A percentile compares a stretch with the other conserved stretches of the same genome.
phyloP scores from a whole-genome alignment of 345 rosid species.

The Zanthoxylum bungeanum region DNA sequence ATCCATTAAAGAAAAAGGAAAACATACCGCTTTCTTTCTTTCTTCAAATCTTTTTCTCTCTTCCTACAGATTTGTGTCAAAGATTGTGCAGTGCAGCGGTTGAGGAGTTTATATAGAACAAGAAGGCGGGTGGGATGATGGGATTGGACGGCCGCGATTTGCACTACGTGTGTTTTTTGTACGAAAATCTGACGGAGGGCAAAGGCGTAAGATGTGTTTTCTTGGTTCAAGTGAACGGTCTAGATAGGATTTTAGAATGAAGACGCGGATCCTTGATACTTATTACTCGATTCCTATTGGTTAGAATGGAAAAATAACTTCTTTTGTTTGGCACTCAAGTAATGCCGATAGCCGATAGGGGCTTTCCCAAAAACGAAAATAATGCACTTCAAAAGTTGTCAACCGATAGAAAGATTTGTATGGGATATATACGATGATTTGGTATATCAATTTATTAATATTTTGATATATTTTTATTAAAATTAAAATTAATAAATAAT shows the following conservation, averaged over 20 bases:
- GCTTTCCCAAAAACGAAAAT: too few species aligned
- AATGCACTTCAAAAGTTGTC: too few species aligned
- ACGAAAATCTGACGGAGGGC: slow-evolving; percentile 39
- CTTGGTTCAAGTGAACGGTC: slow-evolving; percentile 30
- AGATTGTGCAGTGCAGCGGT: fast-evolving
- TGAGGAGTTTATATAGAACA: slow-evolving; percentile 13
- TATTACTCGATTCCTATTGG: slow-evolving; percentile 26
- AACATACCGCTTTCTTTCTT: slow-evolving; percentile 22
- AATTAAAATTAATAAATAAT: too few species aligned
- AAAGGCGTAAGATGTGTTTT: slow-evolving; percentile 50
- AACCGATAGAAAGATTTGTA: too few species aligned
- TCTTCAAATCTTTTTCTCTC: not conserved
- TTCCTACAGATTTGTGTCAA: not conserved
- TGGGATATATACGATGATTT: too few species aligned
- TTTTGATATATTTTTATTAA: too few species aligned
- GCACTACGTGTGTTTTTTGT: slow-evolving; percentile 54
- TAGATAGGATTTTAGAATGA: slow-evolving; percentile 16
- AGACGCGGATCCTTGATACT: slow-evolving; percentile 42
- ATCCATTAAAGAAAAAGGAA: not conserved
- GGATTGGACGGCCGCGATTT: slow-evolving; percentile 33
- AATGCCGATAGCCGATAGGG: too few species aligned
- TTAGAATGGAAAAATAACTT: not conserved
- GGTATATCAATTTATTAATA: too few species aligned
- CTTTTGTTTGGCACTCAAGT: not conserved
- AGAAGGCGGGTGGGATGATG: not conserved